phyloP scores from a whole-genome alignment of 371 early-diverging fungal genomes.

The Actinomortierella ambigua region DNA sequence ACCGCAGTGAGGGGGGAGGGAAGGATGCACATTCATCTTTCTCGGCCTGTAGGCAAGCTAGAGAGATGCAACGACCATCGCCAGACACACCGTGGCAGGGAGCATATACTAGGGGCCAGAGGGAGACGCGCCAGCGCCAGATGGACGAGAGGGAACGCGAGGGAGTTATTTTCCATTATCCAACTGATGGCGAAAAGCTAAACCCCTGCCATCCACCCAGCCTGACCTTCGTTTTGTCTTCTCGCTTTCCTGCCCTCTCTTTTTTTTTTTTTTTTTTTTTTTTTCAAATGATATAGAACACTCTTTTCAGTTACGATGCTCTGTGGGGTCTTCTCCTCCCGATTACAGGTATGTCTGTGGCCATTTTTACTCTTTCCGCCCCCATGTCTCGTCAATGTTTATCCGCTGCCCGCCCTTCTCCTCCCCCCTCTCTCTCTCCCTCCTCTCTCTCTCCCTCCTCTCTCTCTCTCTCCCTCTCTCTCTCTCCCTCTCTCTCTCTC shows the following conservation, averaged over 20 bases:
- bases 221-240: neutral
- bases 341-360: no score
- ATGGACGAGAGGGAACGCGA: neutral
- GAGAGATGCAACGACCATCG: neutral
- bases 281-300: no score
- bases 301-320: no score
- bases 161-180: neutral
- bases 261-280: constrained; percentile 1
- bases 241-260: neutral
- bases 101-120: no score
- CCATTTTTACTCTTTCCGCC: no score
- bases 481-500: neutral
- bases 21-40: neutral
- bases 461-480: neutral
- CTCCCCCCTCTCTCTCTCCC: neutral
- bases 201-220: neutral
- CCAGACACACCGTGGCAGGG: no score
- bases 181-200: neutral
- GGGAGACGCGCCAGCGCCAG: neutral
- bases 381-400: no score
- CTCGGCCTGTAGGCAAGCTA: neutral
- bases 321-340: no score
- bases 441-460: neutral
- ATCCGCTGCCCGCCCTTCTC: no score
- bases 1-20: neutral